These are phyloP conservation scores for Eimeria maxima DNA, from an alignment of 169 alveolate genomes.

Conservation along the genomic window DNA sequence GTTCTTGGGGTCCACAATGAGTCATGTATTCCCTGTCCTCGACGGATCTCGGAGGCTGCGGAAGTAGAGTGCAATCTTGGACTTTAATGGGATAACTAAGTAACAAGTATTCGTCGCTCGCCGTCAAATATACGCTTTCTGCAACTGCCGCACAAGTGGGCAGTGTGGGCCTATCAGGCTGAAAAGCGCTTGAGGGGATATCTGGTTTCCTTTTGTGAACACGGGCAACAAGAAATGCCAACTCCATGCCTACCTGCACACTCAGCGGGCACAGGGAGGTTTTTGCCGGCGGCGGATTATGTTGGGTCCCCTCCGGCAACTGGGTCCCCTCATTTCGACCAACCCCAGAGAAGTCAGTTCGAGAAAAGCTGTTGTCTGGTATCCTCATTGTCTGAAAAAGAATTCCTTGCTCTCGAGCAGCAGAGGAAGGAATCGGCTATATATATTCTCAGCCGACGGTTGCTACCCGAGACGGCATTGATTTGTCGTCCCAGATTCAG, in stretches of 20 bases:
- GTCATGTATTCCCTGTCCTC: neutral
- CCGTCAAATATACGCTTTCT: neutral
- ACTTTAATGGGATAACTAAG: neutral
- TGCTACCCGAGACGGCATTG: neutral
- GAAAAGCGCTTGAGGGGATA: neutral
- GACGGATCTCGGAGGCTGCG: neutral
- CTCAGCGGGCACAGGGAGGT: constrained; percentile 52
- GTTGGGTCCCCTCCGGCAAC: neutral
- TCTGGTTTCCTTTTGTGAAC: neutral
- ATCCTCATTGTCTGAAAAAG: neutral
- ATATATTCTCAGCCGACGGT: neutral
- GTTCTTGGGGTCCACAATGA: neutral
- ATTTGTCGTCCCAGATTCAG: neutral
- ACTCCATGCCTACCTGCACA: constrained; percentile 71
- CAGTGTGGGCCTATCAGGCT: neutral
- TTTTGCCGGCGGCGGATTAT: neutral
- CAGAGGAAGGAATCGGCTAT: neutral
- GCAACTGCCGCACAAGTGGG: neutral
- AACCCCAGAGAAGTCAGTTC: neutral
- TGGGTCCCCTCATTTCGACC: neutral
- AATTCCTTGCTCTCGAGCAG: neutral
- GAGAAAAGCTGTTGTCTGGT: too few species aligned
- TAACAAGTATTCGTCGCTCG: neutral
- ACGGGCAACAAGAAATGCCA: constrained; percentile 48
- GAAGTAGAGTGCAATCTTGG: neutral